Percentiles rank a stretch among this genome's conserved stretches.
Evolutionary conservation across 441 rosid genomes (phyloP).

Genomic region (Mallotus japonicus): DNA sequence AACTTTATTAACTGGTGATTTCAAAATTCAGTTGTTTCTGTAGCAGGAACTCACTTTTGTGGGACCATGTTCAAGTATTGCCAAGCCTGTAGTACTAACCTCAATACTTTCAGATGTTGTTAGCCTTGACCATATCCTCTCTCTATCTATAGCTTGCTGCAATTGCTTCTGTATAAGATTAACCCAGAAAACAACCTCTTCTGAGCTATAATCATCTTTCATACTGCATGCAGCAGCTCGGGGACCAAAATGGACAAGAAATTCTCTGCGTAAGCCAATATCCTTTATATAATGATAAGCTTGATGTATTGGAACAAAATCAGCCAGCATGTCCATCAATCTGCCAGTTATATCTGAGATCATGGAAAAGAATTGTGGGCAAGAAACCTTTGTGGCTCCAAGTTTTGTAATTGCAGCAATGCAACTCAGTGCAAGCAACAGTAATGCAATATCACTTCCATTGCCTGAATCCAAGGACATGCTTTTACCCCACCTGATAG

Average conservation of each 20-base stretch:
- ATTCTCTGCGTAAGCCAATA: constrained; percentile 78
- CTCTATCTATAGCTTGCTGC: constrained; percentile 86
- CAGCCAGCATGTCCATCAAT: constrained; percentile 88
- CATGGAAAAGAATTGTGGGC: constrained; percentile 65
- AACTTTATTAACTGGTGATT: constrained; percentile 3
- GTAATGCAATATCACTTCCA: constrained; percentile 68
- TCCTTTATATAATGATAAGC: constrained; percentile 70
- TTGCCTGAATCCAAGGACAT: constrained; percentile 44
- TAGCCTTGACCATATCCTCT: constrained; percentile 95
- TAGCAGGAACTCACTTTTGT: constrained; percentile 3
- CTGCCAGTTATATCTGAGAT: constrained; percentile 77
- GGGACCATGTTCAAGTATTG: constrained; percentile 1
- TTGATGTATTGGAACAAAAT: constrained; percentile 62
- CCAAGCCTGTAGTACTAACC: constrained; percentile 44
- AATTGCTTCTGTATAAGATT: constrained; percentile 87
- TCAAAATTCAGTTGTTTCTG: neutral
- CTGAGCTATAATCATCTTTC: constrained; percentile 59
- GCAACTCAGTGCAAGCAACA: constrained; percentile 82
- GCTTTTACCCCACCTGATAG: constrained; percentile 56
- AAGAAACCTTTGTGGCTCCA: constrained; percentile 82
- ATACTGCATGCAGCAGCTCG: constrained; percentile 82
- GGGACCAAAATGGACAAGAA: constrained; percentile 95
- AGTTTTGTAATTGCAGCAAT: constrained; percentile 84
- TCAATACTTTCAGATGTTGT: constrained; percentile 95
- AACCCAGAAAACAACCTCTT: constrained; percentile 94